Conservation (phyloP, 805 yeast genomes). For the Candida anglica region DNA sequence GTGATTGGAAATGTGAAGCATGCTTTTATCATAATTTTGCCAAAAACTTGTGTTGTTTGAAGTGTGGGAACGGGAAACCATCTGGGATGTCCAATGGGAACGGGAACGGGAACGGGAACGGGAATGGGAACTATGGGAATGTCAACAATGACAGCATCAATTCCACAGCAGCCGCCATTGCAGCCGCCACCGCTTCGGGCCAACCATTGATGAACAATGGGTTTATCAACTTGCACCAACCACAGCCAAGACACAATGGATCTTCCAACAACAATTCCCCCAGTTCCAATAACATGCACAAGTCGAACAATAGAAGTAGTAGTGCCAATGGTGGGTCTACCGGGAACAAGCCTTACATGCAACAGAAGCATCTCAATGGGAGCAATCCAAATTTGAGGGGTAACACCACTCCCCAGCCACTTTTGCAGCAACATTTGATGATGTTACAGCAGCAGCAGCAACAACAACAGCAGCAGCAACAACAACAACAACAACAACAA, state of each 20-base stretch:
- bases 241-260: constrained; percentile 23
- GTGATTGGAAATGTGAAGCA: constrained; percentile 92
- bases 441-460: constrained; percentile 2
- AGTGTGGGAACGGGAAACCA: constrained; percentile 76
- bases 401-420: constrained; percentile 5
- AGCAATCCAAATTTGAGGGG: constrained; percentile 1
- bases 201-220: constrained; percentile 31
- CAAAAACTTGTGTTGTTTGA: constrained; percentile 78
- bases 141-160: constrained; percentile 23
- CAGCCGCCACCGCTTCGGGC: constrained; percentile 46
- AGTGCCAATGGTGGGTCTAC: no score
- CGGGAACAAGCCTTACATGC: constrained; percentile 9
- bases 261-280: constrained; percentile 6
- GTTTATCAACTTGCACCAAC: constrained; percentile 31
- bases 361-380: constrained; percentile 4
- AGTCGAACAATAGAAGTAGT: constrained; percentile 15
- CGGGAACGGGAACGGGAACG: constrained; percentile 5
- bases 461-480: constrained; percentile 6
- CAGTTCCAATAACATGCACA: constrained; percentile 10
- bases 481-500: constrained; percentile 7
- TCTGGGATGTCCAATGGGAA: constrained; percentile 20
- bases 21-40: constrained; percentile 93
- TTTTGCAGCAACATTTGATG: constrained; percentile 4
- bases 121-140: neutral
- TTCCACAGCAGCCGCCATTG: constrained; percentile 44